Evolutionary conservation across 129 eudicot species (phyloP).

Genomic region (Saussurea involucrata): DNA sequence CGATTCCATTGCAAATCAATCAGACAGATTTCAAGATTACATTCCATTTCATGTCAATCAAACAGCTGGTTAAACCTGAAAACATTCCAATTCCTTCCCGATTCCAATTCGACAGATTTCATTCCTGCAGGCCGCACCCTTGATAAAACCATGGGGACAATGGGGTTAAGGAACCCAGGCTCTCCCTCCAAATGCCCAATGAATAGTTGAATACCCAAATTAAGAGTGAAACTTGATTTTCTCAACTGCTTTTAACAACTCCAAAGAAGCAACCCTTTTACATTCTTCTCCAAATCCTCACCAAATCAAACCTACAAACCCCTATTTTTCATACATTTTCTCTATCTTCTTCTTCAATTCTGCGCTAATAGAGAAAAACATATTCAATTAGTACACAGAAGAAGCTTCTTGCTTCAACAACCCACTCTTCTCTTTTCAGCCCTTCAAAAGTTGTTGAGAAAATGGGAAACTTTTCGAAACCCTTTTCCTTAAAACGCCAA

Average conservation of each 20-base stretch:
- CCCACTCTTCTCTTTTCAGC: constrained; percentile 10
- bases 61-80: no score
- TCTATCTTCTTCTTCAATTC: constrained; percentile 12
- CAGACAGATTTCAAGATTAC: no score
- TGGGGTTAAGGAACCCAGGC: no score
- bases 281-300: constrained; percentile 31
- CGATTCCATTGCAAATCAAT: no score
- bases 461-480: constrained; percentile 5
- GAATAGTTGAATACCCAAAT: constrained; percentile 1
- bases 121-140: no score
- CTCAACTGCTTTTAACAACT: constrained; percentile 31
- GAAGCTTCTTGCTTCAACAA: constrained; percentile 30
- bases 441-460: constrained; percentile 38
- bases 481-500: constrained; percentile 20
- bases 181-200: neutral
- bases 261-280: neutral
- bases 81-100: no score
- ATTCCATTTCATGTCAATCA: no score
- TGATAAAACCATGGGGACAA: no score
- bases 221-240: constrained; percentile 14
- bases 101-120: no score
- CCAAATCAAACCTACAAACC: constrained; percentile 33
- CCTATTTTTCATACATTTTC: neutral
- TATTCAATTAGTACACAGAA: constrained; percentile 21
- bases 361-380: neutral